Base-by-base conservation (phyloP, 1,139 yeast genomes). In the Taphrina betulina region DNA sequence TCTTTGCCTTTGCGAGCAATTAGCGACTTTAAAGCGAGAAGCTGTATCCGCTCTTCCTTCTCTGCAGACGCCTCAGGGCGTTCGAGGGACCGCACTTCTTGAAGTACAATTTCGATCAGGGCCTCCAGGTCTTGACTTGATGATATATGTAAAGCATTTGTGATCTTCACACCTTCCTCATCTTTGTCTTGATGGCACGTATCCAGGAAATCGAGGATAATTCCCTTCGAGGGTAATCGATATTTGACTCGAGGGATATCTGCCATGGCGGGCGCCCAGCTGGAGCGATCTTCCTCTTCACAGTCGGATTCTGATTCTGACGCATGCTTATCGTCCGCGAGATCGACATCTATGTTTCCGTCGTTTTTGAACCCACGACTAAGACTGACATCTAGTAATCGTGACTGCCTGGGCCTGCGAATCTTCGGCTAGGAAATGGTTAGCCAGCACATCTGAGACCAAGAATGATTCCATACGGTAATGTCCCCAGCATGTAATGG, bases 401-500 rank as follows among this genome's bases (percentile, higher is more conserved):
- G 68, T 57, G 85, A 75, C 63, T 78, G 78, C 61, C 78, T 75
- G 63, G 85, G 76, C 58, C 20, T 41, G n/a, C 54, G 54, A 16
- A 46, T 29, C 33, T 24, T 50, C 5, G 54, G 54, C 54, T 50
- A 22, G 1, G n/a, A 29, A 19, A 14, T 48, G 19, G 34, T 38
- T 28, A 3, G 28, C 8, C 5, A 12, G 12, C 31, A 20, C 12
- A 28, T 19, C 12, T 7, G 31, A 26, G 12, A 10, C 26, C 3
- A 20, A 16, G 17, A 7, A 16, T 8, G 23, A 12, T 14, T 3
- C 44, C 72, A 67, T 2, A 77, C 78, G 3, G 80, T 65, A 5
- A 83, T 71, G 48, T 77, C 76, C 45, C 81, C 87, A 12, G 81
- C 79, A 69, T 92, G 98, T 64, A 86, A 82, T 0, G 97, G 98